Evolutionary conservation across 1,139 yeast species (phyloP).

Genomic region (Yamadazyma mexicana): DNA sequence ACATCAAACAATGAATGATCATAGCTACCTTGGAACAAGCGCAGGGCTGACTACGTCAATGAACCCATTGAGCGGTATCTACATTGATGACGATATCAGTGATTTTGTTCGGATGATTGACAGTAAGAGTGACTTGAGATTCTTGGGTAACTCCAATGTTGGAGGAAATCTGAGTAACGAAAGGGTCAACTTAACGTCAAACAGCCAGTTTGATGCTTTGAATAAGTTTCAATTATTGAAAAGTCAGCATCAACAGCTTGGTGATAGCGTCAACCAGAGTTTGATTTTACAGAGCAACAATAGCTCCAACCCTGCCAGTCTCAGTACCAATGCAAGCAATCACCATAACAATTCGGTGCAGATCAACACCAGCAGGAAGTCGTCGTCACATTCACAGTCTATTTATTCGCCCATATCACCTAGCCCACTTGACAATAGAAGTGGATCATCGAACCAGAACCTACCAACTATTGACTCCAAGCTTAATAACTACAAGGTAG

Average conservation of each 20-base stretch:
- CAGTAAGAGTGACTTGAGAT: conserved; percentile 53
- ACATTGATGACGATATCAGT: conserved; percentile 69
- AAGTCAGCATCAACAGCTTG: conserved; percentile 45
- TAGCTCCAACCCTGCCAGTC: conserved; percentile 7
- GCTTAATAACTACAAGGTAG: conserved; percentile 18
- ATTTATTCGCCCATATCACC: conserved; percentile 30
- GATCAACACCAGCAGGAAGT: conserved; percentile 22
- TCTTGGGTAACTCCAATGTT: conserved; percentile 17
- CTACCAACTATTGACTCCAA: conserved; percentile 46
- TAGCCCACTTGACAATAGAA: conserved; percentile 33
- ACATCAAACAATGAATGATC: conserved; percentile 23
- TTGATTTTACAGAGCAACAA: conserved; percentile 27
- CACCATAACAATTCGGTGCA: conserved; percentile 10
- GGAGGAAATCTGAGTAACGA: conserved; percentile 4
- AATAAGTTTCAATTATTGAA: conserved; percentile 39
- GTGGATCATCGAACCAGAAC: conserved; percentile 17
- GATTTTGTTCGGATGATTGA: conserved; percentile 84
- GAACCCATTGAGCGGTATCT: conserved; percentile 42
- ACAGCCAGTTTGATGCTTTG: conserved; percentile 26
- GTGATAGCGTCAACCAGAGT: conserved; percentile 54
- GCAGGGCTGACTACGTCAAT: conserved; percentile 37
- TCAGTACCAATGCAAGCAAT: conserved; percentile 7
- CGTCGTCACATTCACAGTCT: conserved; percentile 28
- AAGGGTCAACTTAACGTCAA: conserved; percentile 2
- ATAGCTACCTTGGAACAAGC: conserved; percentile 32